phyloP scores from a whole-genome alignment of 169 alveolate genomes.

The Plasmodium gaboni region DNA sequence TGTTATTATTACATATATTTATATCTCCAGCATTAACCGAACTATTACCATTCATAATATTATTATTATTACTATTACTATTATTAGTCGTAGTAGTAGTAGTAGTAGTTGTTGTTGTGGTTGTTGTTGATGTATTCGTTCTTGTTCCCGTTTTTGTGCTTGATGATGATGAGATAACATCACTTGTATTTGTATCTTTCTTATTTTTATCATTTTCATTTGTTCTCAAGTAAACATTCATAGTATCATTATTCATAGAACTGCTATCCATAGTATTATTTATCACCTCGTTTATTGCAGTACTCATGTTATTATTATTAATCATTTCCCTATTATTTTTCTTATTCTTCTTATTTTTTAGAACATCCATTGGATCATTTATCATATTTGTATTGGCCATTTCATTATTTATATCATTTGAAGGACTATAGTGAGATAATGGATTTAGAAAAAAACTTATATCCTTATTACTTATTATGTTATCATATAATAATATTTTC shows the following conservation, averaged over 20 bases:
- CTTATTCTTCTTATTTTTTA: conserved; percentile 16
- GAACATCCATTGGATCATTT: conserved; percentile 16
- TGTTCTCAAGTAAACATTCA: not conserved
- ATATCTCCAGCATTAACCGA: no score
- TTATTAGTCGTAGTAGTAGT: not conserved
- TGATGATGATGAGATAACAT: not conserved
- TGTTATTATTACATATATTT: no score
- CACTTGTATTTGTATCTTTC: not conserved
- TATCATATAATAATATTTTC: conserved; percentile 93
- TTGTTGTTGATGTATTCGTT: not conserved
- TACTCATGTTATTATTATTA: not conserved
- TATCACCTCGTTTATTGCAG: not conserved
- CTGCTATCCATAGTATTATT: conserved; percentile 2
- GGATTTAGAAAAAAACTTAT: conserved; percentile 91
- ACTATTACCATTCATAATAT: not conserved
- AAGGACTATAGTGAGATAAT: conserved; percentile 63
- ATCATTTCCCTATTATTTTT: not conserved
- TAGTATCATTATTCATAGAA: not conserved
- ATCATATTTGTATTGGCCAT: conserved; percentile 38
- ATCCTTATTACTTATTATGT: conserved; percentile 91
- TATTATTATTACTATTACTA: not conserved
- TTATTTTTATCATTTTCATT: conserved; percentile 23
- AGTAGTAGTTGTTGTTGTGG: not conserved
- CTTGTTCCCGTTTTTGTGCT: not conserved
- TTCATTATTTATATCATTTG: conserved; percentile 48